Conservation (phyloP, 176 grass and related monocot genomes). For the Phoenix roebelenii region DNA sequence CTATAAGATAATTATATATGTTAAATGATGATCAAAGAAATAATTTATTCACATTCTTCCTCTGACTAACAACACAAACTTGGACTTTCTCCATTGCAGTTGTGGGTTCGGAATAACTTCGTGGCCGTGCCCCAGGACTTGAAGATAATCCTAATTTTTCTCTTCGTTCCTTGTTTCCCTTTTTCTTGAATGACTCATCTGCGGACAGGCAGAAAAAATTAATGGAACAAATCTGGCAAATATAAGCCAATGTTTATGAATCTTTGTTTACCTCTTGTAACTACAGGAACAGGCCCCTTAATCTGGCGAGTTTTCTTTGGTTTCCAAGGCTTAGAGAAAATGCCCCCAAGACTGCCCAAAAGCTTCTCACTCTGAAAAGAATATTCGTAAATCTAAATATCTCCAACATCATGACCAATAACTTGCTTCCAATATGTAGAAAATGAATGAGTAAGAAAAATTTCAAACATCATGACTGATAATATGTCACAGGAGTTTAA, state of each 20-base stretch:
- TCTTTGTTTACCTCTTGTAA: slow-evolving; percentile 36
- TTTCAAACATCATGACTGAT: too few species aligned
- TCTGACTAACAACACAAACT: slow-evolving; percentile 28
- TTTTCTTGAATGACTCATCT: slow-evolving; percentile 38
- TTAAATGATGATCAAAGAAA: not conserved
- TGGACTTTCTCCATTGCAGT: slow-evolving; percentile 46
- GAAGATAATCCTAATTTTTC: slow-evolving; percentile 43
- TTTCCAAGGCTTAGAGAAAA: slow-evolving; percentile 87
- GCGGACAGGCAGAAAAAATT: slow-evolving; percentile 9
- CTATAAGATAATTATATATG: slow-evolving; percentile 9
- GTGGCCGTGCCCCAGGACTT: slow-evolving; percentile 21
- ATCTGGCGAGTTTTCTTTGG: slow-evolving; percentile 74
- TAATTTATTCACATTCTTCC: not conserved
- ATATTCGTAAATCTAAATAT: not conserved
- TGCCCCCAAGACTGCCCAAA: slow-evolving; percentile 79
- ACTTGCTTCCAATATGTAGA: too few species aligned
- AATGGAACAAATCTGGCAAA: not conserved
- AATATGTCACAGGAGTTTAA: too few species aligned
- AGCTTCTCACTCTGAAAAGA: slow-evolving; percentile 78
- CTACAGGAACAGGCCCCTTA: slow-evolving; percentile 40
- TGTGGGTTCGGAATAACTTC: slow-evolving; percentile 22
- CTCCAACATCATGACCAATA: too few species aligned
- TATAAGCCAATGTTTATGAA: too few species aligned
- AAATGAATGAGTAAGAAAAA: too few species aligned
- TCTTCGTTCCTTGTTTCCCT: slow-evolving; percentile 39